A percentile compares a stretch with the other conserved stretches of the same genome.
Evolutionary conservation across 2,329 filamentous ascomycete species (phyloP).

Genomic region (Albifimbria verrucaria): DNA sequence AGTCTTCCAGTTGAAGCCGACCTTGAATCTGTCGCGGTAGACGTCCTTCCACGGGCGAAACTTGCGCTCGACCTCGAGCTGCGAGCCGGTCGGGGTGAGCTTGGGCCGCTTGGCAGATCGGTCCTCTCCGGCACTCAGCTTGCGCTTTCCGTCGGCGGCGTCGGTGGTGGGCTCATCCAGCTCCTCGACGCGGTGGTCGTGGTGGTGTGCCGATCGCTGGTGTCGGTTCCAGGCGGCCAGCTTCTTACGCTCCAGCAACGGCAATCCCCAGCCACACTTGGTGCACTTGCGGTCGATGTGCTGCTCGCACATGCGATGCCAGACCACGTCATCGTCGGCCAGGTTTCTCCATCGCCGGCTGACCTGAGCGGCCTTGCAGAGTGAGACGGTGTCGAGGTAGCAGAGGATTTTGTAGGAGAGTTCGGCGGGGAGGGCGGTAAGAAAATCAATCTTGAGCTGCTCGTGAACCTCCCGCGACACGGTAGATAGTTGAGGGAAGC

Average conservation of each 20-base stretch:
- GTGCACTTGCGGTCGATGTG: conserved; percentile 92
- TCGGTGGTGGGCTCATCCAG: conserved; percentile 12
- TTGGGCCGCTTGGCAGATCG: conserved; percentile 31
- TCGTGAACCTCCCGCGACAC: conserved; percentile 89
- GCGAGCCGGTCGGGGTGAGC: conserved; percentile 22
- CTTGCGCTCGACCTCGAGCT: conserved; percentile 41
- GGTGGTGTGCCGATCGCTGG: conserved; percentile 53
- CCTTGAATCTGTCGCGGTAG: conserved; percentile 91
- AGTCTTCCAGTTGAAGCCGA: conserved; percentile 97
- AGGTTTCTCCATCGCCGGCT: conserved; percentile 82
- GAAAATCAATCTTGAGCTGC: conserved; percentile 95
- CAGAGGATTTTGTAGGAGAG: conserved; percentile 91
- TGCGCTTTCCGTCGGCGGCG: conserved; percentile 26
- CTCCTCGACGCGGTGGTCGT: conserved; percentile 20
- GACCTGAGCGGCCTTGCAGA: conserved; percentile 95
- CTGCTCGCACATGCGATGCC: conserved; percentile 96
- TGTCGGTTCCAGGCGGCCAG: conserved; percentile 83
- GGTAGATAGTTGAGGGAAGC: conserved; percentile 93
- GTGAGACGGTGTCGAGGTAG: conserved; percentile 86
- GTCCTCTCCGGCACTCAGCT: conserved; percentile 24
- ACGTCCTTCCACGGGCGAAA: conserved; percentile 89
- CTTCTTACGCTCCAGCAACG: conserved; percentile 82
- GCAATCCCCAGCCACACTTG: conserved; percentile 93
- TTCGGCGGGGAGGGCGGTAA: conserved; percentile 83
- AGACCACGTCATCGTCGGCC: conserved; percentile 96